Base-by-base conservation (phyloP, 2,329 filamentous ascomycete species). In the Phaeosphaeriaceae sp. region DNA sequence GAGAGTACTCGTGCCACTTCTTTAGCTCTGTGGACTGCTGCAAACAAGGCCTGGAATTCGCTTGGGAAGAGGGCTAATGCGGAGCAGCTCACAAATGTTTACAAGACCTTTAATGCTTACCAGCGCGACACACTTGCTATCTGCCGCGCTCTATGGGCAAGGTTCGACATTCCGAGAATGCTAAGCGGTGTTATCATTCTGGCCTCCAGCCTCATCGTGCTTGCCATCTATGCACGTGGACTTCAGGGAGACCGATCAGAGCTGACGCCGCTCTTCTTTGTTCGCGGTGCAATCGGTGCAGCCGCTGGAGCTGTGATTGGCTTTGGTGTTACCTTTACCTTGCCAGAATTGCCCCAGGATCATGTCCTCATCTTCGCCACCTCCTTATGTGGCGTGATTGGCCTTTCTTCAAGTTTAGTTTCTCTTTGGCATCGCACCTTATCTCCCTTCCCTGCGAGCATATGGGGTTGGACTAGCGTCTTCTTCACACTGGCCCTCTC, bases 111-210 rank as follows among this genome's bases (percentile, higher is more conserved):
- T 65, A 77, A 81, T 13, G 78, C 80, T 9, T 97, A 96, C 68
- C 92, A 97, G 70, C 79, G 79, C 23, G 85, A 90, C 67, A 96
- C 89, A 0, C 79, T 99, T 36, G 80, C 80, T 21, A 81, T 93
- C 11, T 97, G 90, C 77, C 89, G 92, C 68, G 83, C 81, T 32
- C 78, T 97, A 13, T 99, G 94, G 94, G 92, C 94, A 17, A 85
- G 89, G 29, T 99, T 99, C 61, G 91, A 99, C 70, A 80, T 96
- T 16, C 81, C 85, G 2, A 89, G 88, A 69, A 99, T 99, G 92
- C 67, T 88, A 12, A 80, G 88, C 55, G 94, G 94, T 38, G 85
- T 97, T 30, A 70, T 74, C 0, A 83, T 96, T 44, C 83, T 95
- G 54, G 80, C 84, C 3, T 75, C 83, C 18, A 86, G 89, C 3